Evolutionary conservation across 1,284 basidiomycete genomes (phyloP), one percentile per base, ranked within the genome.

Genomic region (Naganishia sp.): DNA sequence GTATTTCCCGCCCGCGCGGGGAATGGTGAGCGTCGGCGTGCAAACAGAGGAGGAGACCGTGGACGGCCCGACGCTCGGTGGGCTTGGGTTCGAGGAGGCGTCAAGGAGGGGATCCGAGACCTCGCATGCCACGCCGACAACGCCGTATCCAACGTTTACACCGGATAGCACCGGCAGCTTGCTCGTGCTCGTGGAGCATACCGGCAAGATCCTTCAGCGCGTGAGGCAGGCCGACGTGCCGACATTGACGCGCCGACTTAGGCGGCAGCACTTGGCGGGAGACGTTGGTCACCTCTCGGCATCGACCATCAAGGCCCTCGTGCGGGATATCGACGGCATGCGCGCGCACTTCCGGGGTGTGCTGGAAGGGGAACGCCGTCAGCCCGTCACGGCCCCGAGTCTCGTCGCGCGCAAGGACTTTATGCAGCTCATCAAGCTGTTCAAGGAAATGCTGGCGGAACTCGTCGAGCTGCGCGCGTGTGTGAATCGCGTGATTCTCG

Each of bases 211-310:
- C 13, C 82, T 91, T 58, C 84, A 82, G 62, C 86, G 89, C 21
- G 83, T 97, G 69, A 81, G 84, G 18, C 87, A 90, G 70, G 88
- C 94, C 1, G 94, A 99, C 72, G 88, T 94, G 0, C 83, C 90
- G 32, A 94, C 92, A 0, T 83, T 99, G 46, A 90, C 90, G 50
- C 89, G 90, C 67, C 87, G 95, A 17, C 83, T 99, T 50, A 95
- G 94, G 79, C 88, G 93, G 53, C 95, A 98, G 71, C 86, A 94
- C 73, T 83, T 98, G 2, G 88, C 86, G 65, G 89, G 86, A 64
- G 94, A 98, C 72, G 85, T 98, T 21, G 86, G 87, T 17, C 91
- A 97, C 74, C 83, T 98, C 18, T 94, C 94, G 0, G 87, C 89
- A 46, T 86, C 85, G 23, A 97, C 93, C 0, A 84, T 98, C 66